Base-by-base conservation (phyloP, 2,329 filamentous ascomycete genomes). In the Phyllosticta citriasiana region DNA sequence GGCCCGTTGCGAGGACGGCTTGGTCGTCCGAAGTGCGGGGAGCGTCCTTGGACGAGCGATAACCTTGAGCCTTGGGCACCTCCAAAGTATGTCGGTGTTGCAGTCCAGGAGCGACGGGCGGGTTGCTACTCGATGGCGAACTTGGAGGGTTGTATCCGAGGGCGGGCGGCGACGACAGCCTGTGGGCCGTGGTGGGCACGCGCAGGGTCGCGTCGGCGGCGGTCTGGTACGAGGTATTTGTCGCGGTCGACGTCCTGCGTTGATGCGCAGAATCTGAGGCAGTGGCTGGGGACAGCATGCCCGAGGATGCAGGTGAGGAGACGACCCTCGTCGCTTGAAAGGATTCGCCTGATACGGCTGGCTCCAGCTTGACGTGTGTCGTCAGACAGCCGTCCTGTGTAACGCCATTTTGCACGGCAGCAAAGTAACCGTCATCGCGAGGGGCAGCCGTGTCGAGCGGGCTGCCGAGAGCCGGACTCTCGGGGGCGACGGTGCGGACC, bases 31-130 rank as follows among this genome's bases (percentile, higher is more conserved):
- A 56, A 33, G 53, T 56, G 9, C 27, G 57, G 6, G 72, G 72
- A 25, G 66, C 64, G 66, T 96, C 91, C 66, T 84, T 85, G n/a
- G 89, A 91, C 59, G 77, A 82, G 67, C 89, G 83, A 35, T 82
- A 65, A 12, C 69, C 78, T n/a, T 85, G 80, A 22, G 81, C 77
- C 73, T 87, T 89, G 7, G 92, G 91, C 0, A 96, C 90, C 73
- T 96, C 91, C 26, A 97, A 80, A 0, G 91, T 96, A 75, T 96
- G 88, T 65, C 92, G 85, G 64, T 96, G 90, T 72, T 88, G 88
- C 56, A 93, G 77, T 60, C 83, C 82, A 22, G 85, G 80, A 53
- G 80, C 72, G 62, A 80, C 76, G 2, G 74, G 71, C 35, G 76
- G 70, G 30, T 72, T 73, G 47, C 74, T 70, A 52, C 72, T 71